Percentiles rank a stretch among this genome's conserved stretches.
phyloP scores from a whole-genome alignment of 805 yeast species.

The Metschnikowia gelsemii region DNA sequence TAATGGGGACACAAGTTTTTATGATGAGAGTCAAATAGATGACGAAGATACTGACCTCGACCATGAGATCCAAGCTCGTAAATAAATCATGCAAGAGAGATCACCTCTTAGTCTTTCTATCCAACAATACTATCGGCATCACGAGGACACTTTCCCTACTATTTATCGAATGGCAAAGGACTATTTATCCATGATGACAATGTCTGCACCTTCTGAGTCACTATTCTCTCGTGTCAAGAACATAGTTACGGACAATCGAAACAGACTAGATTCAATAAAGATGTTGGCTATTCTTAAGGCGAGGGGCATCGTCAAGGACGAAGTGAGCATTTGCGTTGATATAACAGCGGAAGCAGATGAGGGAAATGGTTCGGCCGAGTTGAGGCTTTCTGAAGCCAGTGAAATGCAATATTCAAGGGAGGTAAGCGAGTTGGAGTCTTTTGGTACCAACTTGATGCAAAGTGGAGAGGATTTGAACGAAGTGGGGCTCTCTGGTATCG shows the following conservation, averaged over 20 bases:
- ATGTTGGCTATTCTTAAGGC: neutral
- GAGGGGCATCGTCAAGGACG: neutral
- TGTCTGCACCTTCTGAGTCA: conserved; percentile 1
- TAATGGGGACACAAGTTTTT: neutral
- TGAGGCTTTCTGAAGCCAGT: neutral
- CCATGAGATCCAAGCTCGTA: too few relatives aligned
- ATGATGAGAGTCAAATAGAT: neutral
- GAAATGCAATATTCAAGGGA: neutral
- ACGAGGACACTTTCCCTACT: neutral
- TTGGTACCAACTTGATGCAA: neutral
- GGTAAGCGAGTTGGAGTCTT: neutral
- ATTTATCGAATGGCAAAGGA: conserved; percentile 4
- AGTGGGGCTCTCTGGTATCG: too few relatives aligned
- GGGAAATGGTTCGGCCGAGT: neutral
- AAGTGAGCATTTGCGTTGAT: neutral
- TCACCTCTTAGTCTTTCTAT: neutral
- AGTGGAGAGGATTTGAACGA: neutral
- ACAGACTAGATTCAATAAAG: neutral
- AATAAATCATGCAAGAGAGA: too few relatives aligned
- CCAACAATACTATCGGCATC: neutral
- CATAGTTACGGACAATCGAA: neutral
- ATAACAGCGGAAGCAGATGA: neutral
- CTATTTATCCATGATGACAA: conserved; percentile 1
- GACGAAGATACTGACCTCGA: neutral
- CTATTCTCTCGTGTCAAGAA: neutral